Evolutionary conservation across 192 early-diverging fungal species (phyloP).

Genomic region (Coemansia sp.): DNA sequence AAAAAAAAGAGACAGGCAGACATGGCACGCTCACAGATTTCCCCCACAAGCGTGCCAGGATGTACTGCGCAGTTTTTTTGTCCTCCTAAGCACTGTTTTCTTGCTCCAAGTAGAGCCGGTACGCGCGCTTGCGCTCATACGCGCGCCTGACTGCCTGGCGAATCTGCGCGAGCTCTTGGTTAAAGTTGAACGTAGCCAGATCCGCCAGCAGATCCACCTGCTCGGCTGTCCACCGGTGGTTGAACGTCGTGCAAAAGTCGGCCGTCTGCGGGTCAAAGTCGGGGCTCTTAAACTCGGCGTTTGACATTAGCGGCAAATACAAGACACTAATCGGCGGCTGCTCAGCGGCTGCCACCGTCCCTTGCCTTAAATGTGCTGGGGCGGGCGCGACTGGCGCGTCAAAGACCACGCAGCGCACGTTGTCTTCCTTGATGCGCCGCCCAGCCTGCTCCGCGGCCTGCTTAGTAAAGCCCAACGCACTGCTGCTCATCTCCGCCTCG

Average conservation of each 20-base stretch:
- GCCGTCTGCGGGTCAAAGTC: slow-evolving; percentile 64
- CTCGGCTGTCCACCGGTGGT: slow-evolving; percentile 64
- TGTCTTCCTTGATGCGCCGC: slow-evolving; percentile 19
- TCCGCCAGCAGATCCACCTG: slow-evolving; percentile 62
- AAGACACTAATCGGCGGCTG: slow-evolving; percentile 42
- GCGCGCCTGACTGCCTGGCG: slow-evolving; percentile 42
- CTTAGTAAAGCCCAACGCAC: slow-evolving; percentile 21
- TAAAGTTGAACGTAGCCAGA: slow-evolving; percentile 57
- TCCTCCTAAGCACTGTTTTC: too few relatives aligned
- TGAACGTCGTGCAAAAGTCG: slow-evolving; percentile 65
- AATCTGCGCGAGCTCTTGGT: slow-evolving; percentile 54
- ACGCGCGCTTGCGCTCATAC: slow-evolving; percentile 53
- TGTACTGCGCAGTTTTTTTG: background rate
- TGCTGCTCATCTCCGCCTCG: slow-evolving; percentile 19
- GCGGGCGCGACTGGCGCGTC: slow-evolving; percentile 33
- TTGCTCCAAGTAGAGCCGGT: slow-evolving; percentile 21
- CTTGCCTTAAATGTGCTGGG: slow-evolving; percentile 6
- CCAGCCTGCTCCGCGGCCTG: slow-evolving; percentile 17
- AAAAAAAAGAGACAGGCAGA: background rate
- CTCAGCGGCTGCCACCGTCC: background rate
- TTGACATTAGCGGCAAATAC: slow-evolving; percentile 67
- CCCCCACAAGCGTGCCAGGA: background rate
- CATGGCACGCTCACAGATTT: background rate
- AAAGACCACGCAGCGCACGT: slow-evolving; percentile 55
- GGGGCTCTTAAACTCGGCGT: slow-evolving; percentile 53